phyloP scores from a whole-genome alignment of 75 land plant genomes.

The Picea sitchensis region DNA sequence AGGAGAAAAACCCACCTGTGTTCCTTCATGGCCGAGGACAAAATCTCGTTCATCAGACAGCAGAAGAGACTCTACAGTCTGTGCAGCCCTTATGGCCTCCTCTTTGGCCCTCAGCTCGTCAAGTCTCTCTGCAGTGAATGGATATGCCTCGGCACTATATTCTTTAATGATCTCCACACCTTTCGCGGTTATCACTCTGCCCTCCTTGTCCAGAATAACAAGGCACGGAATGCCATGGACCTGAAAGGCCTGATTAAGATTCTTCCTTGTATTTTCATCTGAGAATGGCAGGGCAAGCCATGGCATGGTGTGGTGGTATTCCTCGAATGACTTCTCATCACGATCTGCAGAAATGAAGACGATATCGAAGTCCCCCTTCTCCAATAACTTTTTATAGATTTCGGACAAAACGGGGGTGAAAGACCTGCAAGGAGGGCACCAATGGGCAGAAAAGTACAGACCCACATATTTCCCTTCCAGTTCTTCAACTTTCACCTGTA shows the following conservation, averaged over 20 bases:
- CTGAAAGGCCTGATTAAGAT: slow-evolving; percentile 26
- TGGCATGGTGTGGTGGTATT: slow-evolving; percentile 67
- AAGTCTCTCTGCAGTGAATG: slow-evolving; percentile 51
- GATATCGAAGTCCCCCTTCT: slow-evolving; percentile 47
- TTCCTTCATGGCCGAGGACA: slow-evolving; percentile 35
- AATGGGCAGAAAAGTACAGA: slow-evolving; percentile 67
- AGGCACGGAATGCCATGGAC: slow-evolving; percentile 55
- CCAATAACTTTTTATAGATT: slow-evolving; percentile 34
- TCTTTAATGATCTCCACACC: slow-evolving; percentile 31
- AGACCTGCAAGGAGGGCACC: slow-evolving; percentile 64
- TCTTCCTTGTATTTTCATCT: slow-evolving; percentile 30
- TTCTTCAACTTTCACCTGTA: slow-evolving; percentile 50
- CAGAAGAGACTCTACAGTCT: slow-evolving; percentile 47
- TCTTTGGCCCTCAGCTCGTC: slow-evolving; percentile 21
- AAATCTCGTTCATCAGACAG: slow-evolving; percentile 31
- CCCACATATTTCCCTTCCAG: slow-evolving; percentile 56
- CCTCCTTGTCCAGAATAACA: slow-evolving; percentile 41
- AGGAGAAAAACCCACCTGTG: slow-evolving; percentile 20
- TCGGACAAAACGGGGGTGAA: slow-evolving; percentile 54
- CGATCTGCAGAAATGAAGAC: slow-evolving; percentile 46
- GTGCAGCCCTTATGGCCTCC: slow-evolving; percentile 35
- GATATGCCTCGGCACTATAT: slow-evolving; percentile 51
- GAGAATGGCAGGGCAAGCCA: slow-evolving; percentile 80
- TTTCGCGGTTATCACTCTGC: slow-evolving; percentile 26
- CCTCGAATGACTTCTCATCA: slow-evolving; percentile 42